phyloP scores from a whole-genome alignment of 2,329 filamentous ascomycete species.

The Botrytis cinerea region DNA sequence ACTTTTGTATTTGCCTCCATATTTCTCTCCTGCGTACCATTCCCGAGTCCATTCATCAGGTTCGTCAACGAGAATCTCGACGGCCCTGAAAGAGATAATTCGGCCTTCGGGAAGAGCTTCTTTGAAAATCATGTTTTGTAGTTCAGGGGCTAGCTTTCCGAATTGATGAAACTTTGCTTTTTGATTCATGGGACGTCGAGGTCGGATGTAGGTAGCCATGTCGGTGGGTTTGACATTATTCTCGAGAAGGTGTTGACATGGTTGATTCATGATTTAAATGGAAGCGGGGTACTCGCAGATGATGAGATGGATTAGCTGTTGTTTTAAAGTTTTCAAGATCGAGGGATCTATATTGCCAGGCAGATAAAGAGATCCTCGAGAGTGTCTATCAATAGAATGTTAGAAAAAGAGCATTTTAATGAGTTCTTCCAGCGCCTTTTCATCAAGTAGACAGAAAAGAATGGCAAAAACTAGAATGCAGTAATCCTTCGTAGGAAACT shows the following conservation, averaged over 20 bases:
- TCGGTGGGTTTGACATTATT: neutral
- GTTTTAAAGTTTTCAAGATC: neutral
- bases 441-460: neutral
- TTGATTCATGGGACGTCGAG: neutral
- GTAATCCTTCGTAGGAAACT: neutral
- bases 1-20: slow-evolving; percentile 11
- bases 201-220: slow-evolving; percentile 1
- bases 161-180: slow-evolving; percentile 13
- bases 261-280: neutral
- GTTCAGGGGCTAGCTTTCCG: slow-evolving; percentile 11
- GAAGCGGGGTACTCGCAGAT: neutral
- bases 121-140: slow-evolving; percentile 16
- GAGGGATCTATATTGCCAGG: neutral
- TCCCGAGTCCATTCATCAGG: slow-evolving; percentile 7
- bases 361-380: neutral
- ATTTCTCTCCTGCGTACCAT: neutral
- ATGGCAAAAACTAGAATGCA: neutral
- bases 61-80: neutral
- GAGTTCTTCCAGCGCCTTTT: neutral
- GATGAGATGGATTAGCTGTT: neutral
- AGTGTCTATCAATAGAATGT: neutral
- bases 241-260: slow-evolving; percentile 15
- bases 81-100: neutral
- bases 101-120: slow-evolving; percentile 9
- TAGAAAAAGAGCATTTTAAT: neutral